Evolutionary conservation across 2,329 filamentous ascomycete species (phyloP).

Genomic region (Beauveria pseudobassiana): DNA sequence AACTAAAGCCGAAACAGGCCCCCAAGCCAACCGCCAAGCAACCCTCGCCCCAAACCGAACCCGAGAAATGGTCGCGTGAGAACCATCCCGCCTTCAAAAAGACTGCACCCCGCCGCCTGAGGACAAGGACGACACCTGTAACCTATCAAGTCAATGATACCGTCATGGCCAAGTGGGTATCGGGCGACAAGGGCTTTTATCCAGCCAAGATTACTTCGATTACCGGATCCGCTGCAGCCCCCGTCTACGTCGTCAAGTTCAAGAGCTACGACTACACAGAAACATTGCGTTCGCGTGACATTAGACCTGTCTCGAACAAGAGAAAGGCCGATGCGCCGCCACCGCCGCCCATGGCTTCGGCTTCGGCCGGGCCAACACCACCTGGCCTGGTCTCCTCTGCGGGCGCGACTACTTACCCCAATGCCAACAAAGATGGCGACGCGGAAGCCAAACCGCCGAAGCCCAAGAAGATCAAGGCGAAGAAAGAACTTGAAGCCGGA

Average conservation of each 20-base stretch:
- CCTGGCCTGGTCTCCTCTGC: conserved; percentile 44
- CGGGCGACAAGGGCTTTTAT: conserved; percentile 85
- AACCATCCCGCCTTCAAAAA: conserved; percentile 72
- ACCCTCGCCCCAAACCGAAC: conserved; percentile 44
- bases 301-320: conserved; percentile 73
- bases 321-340: conserved; percentile 77
- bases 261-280: conserved; percentile 84
- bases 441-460: conserved; percentile 62
- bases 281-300: conserved; percentile 73
- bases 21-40: conserved; percentile 37
- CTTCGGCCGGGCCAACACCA: conserved; percentile 25
- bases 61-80: conserved; percentile 71
- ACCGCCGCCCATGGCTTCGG: conserved; percentile 27
- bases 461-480: conserved; percentile 86
- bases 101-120: conserved; percentile 28
- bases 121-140: conserved; percentile 47
- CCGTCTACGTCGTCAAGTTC: conserved; percentile 92
- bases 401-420: conserved; percentile 50
- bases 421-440: conserved; percentile 55
- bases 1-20: conserved; percentile 53
- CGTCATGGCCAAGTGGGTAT: conserved; percentile 83
- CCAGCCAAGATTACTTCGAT: conserved; percentile 88
- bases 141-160: conserved; percentile 82
- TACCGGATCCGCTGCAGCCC: conserved; percentile 82
- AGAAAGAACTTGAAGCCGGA: conserved; percentile 80